Conservation (phyloP, 805 yeast species). For the Grigorovia transvaalensis region DNA sequence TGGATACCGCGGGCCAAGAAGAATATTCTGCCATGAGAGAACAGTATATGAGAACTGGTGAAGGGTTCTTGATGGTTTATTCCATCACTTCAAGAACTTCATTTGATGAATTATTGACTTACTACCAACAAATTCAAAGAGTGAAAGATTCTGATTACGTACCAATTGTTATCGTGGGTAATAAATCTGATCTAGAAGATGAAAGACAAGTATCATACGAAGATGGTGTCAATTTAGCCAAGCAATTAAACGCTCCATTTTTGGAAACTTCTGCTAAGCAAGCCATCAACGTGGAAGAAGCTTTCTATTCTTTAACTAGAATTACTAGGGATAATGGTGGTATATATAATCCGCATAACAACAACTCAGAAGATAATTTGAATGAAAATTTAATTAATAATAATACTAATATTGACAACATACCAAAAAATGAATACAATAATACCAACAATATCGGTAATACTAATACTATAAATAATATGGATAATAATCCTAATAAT, state of each 20-base stretch:
- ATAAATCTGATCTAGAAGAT: slow-evolving; percentile 64
- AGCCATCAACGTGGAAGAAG: slow-evolving; percentile 80
- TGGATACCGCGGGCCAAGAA: slow-evolving; percentile 98
- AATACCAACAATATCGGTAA: background rate
- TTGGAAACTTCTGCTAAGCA: slow-evolving; percentile 91
- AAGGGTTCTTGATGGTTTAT: slow-evolving; percentile 84
- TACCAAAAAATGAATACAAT: background rate
- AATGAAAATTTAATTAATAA: background rate
- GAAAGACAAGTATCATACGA: slow-evolving; percentile 65
- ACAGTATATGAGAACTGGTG: slow-evolving; percentile 93
- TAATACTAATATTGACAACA: background rate
- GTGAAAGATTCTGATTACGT: slow-evolving; percentile 69
- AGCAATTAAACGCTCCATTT: slow-evolving; percentile 58
- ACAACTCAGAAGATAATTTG: background rate
- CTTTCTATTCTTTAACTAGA: slow-evolving; percentile 61
- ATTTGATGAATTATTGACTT: slow-evolving; percentile 73
- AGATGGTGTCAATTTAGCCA: slow-evolving; percentile 55
- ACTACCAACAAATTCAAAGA: slow-evolving; percentile 67
- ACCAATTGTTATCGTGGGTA: slow-evolving; percentile 73
- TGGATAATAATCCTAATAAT: background rate
- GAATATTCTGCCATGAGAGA: slow-evolving; percentile 91
- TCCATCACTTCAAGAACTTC: slow-evolving; percentile 77
- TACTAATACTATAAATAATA: background rate
- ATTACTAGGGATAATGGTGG: slow-evolving; percentile 36
- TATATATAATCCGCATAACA: slow-evolving; percentile 15